Evolutionary conservation across 306 rosid species (phyloP).

Genomic region (Glycyrrhiza uralensis): DNA sequence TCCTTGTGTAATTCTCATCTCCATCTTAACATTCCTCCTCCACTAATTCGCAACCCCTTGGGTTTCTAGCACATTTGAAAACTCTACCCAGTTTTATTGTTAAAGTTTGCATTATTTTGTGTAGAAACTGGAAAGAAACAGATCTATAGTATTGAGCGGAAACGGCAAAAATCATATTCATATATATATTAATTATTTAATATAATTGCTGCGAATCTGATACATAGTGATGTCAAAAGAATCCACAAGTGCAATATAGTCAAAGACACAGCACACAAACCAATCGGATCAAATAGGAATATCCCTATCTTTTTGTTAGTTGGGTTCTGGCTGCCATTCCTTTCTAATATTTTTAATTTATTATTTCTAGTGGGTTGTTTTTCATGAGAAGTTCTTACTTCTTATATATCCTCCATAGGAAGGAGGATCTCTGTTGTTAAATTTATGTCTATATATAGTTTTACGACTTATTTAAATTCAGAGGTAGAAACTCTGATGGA

Average conservation of each 20-base stretch:
- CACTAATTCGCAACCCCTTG: too few relatives aligned
- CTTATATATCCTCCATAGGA: too few relatives aligned
- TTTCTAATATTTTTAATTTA: background rate
- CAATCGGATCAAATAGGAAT: slow-evolving; percentile 13
- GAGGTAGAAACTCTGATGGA: too few relatives aligned
- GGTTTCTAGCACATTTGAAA: too few relatives aligned
- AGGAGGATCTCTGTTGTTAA: background rate
- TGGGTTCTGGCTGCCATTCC: background rate
- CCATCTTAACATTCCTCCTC: too few relatives aligned
- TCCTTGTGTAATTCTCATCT: too few relatives aligned
- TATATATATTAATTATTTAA: background rate
- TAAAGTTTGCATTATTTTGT: background rate
- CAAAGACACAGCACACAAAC: background rate
- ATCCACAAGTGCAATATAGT: slow-evolving; percentile 14
- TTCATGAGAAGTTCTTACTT: too few relatives aligned
- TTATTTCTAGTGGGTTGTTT: background rate
- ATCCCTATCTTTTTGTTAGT: slow-evolving; percentile 6
- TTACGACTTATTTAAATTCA: too few relatives aligned
- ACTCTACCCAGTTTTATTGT: background rate
- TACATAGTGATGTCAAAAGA: background rate
- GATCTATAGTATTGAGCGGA: background rate
- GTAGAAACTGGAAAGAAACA: background rate
- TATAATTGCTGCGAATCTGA: slow-evolving; percentile 5
- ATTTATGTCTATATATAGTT: background rate
- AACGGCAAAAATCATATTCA: background rate